phyloP scores from a whole-genome alignment of 352 stramenopile genomes.

The Elongisporangium undulatum region DNA sequence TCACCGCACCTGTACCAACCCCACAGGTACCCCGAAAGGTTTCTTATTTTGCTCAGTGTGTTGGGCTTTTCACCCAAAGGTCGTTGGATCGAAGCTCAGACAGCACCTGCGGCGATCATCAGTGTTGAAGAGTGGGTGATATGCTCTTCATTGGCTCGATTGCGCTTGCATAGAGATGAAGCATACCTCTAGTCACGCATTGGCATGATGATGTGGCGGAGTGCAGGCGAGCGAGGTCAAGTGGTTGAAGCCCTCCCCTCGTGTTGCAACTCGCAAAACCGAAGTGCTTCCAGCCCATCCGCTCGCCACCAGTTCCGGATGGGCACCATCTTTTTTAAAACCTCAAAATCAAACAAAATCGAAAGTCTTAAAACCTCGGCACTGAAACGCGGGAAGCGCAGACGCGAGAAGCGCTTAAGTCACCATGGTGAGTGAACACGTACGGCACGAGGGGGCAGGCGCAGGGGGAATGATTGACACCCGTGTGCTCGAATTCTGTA shows the following conservation, averaged over 20 bases:
- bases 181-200: neutral
- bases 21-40: too few species aligned
- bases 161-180: too few species aligned
- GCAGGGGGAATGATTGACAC: neutral
- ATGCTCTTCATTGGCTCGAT: too few species aligned
- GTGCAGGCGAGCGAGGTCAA: too few species aligned
- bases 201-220: neutral
- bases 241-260: too few species aligned
- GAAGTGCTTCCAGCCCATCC: neutral
- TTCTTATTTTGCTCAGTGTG: neutral
- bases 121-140: too few species aligned
- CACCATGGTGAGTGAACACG: neutral
- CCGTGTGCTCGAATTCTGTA: constrained; percentile 5
- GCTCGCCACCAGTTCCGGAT: neutral
- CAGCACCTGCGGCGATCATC: too few species aligned
- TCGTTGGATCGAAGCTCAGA: too few species aligned
- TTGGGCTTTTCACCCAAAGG: too few species aligned
- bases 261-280: too few species aligned
- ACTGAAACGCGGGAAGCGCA: neutral
- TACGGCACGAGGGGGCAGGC: neutral
- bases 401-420: neutral
- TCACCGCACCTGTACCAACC: neutral
- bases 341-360: neutral
- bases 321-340: neutral
- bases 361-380: neutral